phyloP scores from a whole-genome alignment of 2,329 filamentous ascomycete genomes.

The Botrytis porri region DNA sequence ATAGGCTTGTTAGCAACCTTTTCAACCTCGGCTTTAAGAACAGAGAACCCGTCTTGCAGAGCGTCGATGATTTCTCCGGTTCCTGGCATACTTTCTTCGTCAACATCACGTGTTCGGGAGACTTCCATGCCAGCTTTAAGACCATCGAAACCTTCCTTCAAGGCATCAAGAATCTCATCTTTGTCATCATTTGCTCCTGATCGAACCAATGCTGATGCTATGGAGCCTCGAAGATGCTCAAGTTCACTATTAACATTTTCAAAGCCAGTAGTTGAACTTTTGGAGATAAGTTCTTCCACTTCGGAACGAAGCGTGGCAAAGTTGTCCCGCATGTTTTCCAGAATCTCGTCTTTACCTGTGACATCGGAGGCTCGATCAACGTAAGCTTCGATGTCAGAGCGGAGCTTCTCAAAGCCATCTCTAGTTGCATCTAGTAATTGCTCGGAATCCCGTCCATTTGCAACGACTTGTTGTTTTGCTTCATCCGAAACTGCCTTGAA shows the following conservation, averaged over 20 bases:
- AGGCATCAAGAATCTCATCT: constrained; percentile 60
- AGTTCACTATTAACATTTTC: constrained; percentile 57
- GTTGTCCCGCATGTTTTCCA: constrained; percentile 63
- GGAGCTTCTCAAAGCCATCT: constrained; percentile 79
- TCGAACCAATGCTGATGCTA: constrained; percentile 51
- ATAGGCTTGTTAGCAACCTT: constrained; percentile 72
- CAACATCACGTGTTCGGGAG: constrained; percentile 38
- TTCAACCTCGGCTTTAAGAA: constrained; percentile 74
- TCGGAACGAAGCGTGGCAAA: constrained; percentile 67
- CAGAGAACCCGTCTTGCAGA: constrained; percentile 81
- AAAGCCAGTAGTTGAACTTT: constrained; percentile 50
- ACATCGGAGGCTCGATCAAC: constrained; percentile 69
- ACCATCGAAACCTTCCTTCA: constrained; percentile 69
- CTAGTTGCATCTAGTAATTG: constrained; percentile 85
- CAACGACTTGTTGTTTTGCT: constrained; percentile 74
- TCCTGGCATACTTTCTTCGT: constrained; percentile 46
- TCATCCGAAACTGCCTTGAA: constrained; percentile 60
- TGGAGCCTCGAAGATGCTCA: constrained; percentile 56
- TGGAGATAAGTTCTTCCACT: constrained; percentile 58
- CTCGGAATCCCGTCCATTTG: constrained; percentile 78
- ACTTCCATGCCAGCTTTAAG: constrained; percentile 66
- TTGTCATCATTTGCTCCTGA: constrained; percentile 48
- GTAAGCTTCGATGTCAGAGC: constrained; percentile 76
- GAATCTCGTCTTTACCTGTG: constrained; percentile 72
- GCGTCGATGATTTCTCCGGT: constrained; percentile 88